Conservation (phyloP, 805 yeast species). For the Wickerhamomyces sydowiorum region DNA sequence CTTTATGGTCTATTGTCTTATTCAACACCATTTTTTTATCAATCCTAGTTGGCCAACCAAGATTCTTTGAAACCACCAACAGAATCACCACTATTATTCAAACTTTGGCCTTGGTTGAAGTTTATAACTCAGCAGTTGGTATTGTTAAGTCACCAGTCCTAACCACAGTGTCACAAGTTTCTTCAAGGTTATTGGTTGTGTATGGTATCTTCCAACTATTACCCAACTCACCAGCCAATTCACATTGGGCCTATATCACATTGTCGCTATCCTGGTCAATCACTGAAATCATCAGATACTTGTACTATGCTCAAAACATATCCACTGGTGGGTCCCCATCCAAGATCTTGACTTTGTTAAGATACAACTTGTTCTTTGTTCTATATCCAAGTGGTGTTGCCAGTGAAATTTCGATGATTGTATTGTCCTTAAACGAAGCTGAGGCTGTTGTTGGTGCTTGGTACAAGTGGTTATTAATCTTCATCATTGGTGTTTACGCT, state of each 20-base stretch:
- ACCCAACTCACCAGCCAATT: slow-evolving; percentile 65
- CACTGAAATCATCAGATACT: slow-evolving; percentile 88
- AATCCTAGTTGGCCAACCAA: slow-evolving; percentile 55
- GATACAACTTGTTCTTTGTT: slow-evolving; percentile 79
- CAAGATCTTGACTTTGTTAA: slow-evolving; percentile 52
- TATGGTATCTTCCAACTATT: slow-evolving; percentile 74
- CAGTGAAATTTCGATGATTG: slow-evolving; percentile 69
- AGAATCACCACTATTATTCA: slow-evolving; percentile 62
- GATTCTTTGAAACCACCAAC: slow-evolving; percentile 53
- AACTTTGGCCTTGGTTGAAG: slow-evolving; percentile 73
- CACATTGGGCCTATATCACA: slow-evolving; percentile 55
- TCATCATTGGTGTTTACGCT: slow-evolving; percentile 58
- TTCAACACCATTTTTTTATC: slow-evolving; percentile 34
- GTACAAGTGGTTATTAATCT: slow-evolving; percentile 52
- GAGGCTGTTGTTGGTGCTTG: slow-evolving; percentile 38
- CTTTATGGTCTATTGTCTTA: slow-evolving; percentile 48
- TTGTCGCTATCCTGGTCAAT: slow-evolving; percentile 84
- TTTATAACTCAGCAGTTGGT: slow-evolving; percentile 72
- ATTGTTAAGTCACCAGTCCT: slow-evolving; percentile 78
- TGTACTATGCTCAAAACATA: slow-evolving; percentile 74
- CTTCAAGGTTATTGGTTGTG: slow-evolving; percentile 76
- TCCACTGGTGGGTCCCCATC: slow-evolving; percentile 49
- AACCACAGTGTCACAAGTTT: slow-evolving; percentile 84
- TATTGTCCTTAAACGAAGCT: slow-evolving; percentile 70
- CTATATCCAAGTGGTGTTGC: slow-evolving; percentile 92